Evolutionary conservation across 805 yeast species (phyloP).

Genomic region (Ogataea populi-albae): DNA sequence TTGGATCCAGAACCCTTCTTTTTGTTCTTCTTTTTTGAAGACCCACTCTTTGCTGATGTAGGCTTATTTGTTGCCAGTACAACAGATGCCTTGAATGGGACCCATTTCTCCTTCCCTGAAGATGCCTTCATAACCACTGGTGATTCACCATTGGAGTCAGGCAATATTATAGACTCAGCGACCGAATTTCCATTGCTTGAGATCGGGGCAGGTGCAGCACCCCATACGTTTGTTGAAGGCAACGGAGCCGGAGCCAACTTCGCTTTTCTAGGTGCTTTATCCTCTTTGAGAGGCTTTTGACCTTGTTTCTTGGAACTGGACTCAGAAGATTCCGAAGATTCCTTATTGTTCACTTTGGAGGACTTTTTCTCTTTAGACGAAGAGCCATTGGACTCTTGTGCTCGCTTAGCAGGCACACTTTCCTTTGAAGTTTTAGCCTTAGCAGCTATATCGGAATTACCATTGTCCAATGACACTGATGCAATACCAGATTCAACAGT

Average conservation of each 20-base stretch:
- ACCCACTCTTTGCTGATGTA: slow-evolving; percentile 10
- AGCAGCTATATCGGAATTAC: neutral
- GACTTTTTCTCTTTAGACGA: neutral
- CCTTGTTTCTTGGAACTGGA: slow-evolving; percentile 9
- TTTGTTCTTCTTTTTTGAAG: slow-evolving; percentile 24
- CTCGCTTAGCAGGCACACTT: neutral
- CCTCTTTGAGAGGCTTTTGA: slow-evolving; percentile 19
- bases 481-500: slow-evolving; percentile 13
- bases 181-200: slow-evolving; percentile 36
- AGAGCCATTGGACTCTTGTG: neutral
- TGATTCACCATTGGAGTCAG: slow-evolving; percentile 20
- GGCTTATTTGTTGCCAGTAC: slow-evolving; percentile 36
- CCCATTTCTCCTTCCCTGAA: slow-evolving; percentile 64
- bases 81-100: slow-evolving; percentile 59
- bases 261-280: slow-evolving; percentile 24
- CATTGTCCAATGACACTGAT: slow-evolving; percentile 9
- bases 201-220: slow-evolving; percentile 30
- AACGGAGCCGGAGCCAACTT: slow-evolving; percentile 63
- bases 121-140: slow-evolving; percentile 23
- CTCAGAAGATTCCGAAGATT: slow-evolving; percentile 4
- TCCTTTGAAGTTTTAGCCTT: neutral
- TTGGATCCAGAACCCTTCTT: slow-evolving; percentile 13
- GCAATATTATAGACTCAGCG: slow-evolving; percentile 33
- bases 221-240: slow-evolving; percentile 65
- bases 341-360: neutral